Evolutionary conservation across 2,329 filamentous ascomycete species (phyloP).

Genomic region (Ceratocystis papillata): DNA sequence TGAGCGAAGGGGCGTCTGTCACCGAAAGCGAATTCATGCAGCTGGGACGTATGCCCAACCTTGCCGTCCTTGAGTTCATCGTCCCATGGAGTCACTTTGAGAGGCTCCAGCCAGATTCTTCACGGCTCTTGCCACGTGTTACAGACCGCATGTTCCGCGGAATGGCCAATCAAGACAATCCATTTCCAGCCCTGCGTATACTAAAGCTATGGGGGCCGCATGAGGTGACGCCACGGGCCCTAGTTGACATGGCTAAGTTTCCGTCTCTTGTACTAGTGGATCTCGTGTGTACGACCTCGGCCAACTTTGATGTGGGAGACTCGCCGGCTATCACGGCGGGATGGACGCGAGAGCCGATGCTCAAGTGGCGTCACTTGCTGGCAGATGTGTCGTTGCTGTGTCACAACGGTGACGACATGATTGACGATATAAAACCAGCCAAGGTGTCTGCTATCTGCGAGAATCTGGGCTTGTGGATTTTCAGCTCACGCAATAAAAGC

Average conservation of each 20-base stretch:
- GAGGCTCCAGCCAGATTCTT: conserved; percentile 26
- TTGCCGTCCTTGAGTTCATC: conserved; percentile 40
- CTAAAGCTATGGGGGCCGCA: conserved; percentile 37
- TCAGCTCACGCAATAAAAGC: neutral
- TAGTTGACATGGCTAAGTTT: conserved; percentile 36
- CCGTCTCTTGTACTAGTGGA: conserved; percentile 39
- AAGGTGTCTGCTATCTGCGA: neutral
- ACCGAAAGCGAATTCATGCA: conserved; percentile 34
- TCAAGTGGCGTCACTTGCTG: neutral
- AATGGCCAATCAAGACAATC: conserved; percentile 35
- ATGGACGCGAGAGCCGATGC: neutral
- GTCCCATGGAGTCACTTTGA: conserved; percentile 28
- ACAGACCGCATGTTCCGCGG: conserved; percentile 39
- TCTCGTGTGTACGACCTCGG: neutral
- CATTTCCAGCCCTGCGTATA: conserved; percentile 40
- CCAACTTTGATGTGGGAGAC: neutral
- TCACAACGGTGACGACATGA: neutral
- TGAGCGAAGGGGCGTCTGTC: conserved; percentile 33
- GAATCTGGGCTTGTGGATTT: neutral
- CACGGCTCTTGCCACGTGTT: conserved; percentile 32
- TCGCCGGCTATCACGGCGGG: neutral
- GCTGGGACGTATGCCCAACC: conserved; percentile 37
- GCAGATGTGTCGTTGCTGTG: neutral
- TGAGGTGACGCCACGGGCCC: conserved; percentile 33
- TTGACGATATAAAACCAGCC: neutral